Base-by-base conservation (phyloP, 805 yeast genomes). In the Teunomyces aglyptinius region DNA sequence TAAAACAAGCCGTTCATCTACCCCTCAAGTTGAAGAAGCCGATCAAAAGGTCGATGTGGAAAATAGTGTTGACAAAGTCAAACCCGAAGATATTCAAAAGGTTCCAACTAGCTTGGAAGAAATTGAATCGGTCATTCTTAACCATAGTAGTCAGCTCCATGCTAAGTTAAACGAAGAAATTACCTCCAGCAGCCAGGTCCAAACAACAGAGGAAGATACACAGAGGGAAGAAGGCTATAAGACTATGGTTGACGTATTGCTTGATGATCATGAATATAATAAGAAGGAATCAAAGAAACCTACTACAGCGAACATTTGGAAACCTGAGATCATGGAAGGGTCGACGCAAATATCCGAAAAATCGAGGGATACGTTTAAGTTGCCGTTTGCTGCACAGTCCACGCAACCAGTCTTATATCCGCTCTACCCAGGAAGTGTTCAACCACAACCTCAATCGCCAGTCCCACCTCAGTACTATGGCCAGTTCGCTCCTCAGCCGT, bases 121-220 rank as follows among this genome's bases (percentile, higher is more conserved):
- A 29, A 70, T 71, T 38, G 71, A 69, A 52, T 61, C 61, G 31
- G 58, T 62, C 41, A 71, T 71, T 26, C 49, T 61, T 6, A 63
- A 55, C 31, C 76, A 71, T 46, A 61, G 73, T 2, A 60, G 61
- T 15, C 55, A 61, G 33, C 49, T 67, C 27, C 44, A 35, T 29
- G 38, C 20, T 13, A 24, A 28, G 27, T 22, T 41, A 28, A 36
- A 26, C 36, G 49, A 46, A 12, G 45, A 44, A 12, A 43, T 34
- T 20, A 35, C 42, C 11, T 35, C 43, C 4, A 41, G 38, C 26
- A 33, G 27, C 24, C 40, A 40, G 15, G 19, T 20, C 11, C 26
- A 26, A 7, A 13, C 12, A 8, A 16, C 11, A 8, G 33, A 40
- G 16, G 45, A 27, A 10, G 40, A 41, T 11, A 15, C 48, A 4